Percentiles rank a stretch among this genome's conserved stretches.
Conservation (phyloP, 345 rosid species). For the Camelina neglecta region DNA sequence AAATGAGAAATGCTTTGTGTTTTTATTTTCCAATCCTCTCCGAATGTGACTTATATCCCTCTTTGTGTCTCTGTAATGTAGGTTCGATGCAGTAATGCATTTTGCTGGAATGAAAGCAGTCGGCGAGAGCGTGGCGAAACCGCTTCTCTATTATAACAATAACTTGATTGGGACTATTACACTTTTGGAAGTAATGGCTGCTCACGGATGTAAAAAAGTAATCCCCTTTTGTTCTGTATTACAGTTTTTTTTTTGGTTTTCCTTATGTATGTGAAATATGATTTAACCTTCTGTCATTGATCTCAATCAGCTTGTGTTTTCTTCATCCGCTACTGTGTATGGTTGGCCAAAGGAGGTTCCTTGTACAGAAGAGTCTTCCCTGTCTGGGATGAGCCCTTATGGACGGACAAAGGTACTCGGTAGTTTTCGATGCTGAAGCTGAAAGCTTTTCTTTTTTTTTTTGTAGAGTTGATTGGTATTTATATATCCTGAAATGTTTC, state of each 20-base stretch:
- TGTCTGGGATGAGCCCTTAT: slow-evolving; percentile 81
- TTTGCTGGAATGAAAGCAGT: slow-evolving; percentile 99
- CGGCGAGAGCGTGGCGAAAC: slow-evolving; percentile 91
- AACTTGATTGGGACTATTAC: slow-evolving; percentile 86
- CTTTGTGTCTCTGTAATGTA: slow-evolving; percentile 40
- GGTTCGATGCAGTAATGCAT: slow-evolving; percentile 97
- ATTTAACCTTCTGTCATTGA: slow-evolving; percentile 32
- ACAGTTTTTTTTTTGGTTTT: slow-evolving; percentile 18
- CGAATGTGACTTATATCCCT: not conserved
- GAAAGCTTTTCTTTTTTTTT: slow-evolving; percentile 2
- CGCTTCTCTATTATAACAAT: slow-evolving; percentile 80
- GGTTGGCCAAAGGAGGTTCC: slow-evolving; percentile 98
- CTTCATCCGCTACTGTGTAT: slow-evolving; percentile 98
- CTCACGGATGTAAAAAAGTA: slow-evolving; percentile 78
- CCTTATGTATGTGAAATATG: not conserved
- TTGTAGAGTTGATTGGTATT: slow-evolving; percentile 11
- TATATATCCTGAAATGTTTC: not conserved
- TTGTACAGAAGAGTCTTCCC: slow-evolving; percentile 85
- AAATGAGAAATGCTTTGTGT: not conserved
- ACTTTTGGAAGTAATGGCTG: slow-evolving; percentile 88
- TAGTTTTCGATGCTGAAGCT: not conserved
- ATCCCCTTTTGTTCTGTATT: slow-evolving; percentile 14
- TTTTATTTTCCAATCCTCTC: not conserved
- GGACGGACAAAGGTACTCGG: slow-evolving; percentile 84
- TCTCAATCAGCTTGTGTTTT: slow-evolving; percentile 85